Base-by-base conservation (phyloP, 2,329 filamentous ascomycete genomes). In the Fusarium odoratissimum region DNA sequence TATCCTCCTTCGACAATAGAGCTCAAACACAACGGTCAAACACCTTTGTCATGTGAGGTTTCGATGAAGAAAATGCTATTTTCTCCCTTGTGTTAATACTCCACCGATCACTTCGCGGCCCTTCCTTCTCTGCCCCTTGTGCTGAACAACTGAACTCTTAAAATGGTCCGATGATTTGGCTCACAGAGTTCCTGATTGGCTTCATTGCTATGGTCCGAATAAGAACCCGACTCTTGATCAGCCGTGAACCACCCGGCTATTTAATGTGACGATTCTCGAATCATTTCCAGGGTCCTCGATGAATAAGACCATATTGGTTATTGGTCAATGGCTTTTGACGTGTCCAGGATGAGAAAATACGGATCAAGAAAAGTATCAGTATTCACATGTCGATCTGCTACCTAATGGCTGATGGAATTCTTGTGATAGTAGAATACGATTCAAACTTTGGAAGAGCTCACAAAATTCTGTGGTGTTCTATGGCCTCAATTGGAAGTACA, bases 251-350 rank as follows among this genome's bases (percentile, higher is more conserved):
- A 52, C 38, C 61, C 65, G 64, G 64, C 52, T 67, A 64, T 64
- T 52, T 44, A 31, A 42, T 76, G 54, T 70, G 60, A 72, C 71
- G 64, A 72, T 77, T 38, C 75, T 74, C 71, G 69, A 67, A 70
- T 68, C 71, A 66, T 72, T 72, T 69, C 64, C 67, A 69, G 68
- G 70, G 64, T 72, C 71, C 57, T 74, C 49, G 73, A 77, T 77
- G 76, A 77, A 77, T 77, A 77, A 77, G 76, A 37, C 66, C 72
- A 74, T 57, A 8, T 45, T 64, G 56, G 49, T 44, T 57, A 76
- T 78, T 77, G 76, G 75, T 66, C 67, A 76, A 77, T 76, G 57
- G 42, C 45, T 55, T 37, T 41, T 44, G 48, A 56, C 14, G 12
- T 45, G 25, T 45, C 48, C 48, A 37, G 54, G 59, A 14, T 58